Evolutionary conservation across 2,329 filamentous ascomycete genomes (phyloP), one percentile per base, ranked within the genome.

Genomic region (Fulvia fulva): DNA sequence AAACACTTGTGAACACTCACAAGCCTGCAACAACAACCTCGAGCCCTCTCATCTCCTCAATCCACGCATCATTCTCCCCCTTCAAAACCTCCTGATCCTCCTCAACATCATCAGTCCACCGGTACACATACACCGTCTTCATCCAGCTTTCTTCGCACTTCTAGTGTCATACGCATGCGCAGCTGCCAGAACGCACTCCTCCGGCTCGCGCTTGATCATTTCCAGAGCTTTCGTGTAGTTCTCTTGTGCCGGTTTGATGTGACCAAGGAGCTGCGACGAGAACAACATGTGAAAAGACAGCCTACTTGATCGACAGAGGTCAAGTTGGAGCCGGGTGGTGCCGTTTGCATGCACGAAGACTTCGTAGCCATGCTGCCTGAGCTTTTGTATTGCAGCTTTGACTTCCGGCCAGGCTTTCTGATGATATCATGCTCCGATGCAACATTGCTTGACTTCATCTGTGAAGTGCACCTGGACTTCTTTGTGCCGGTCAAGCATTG

Each of bases 281-380:
- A 83, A 79, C 1, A 84, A 62, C 74, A 80, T 78, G 59, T 82
- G 67, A 68, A 83, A 84, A 22, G 16, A 11, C 47, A 47, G 19
- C 0, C 75, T 76, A 1, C 80, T 78, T 0, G 76, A 82, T 26
- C 73, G 70, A 1, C 69, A 70, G 2, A 84, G 72, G 64, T 84
- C 80, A 2, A 84, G 75, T 62, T 84, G 82, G 0, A 84, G 71
- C 16, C 82, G 75, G 1, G 78, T 80, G 0, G 80, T 83, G 0
- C 81, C 82, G 57, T 84, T 84, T 5, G 81, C 81, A 50, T 79
- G 75, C 4, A 84, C 81, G 53, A 81, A 78, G 0, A 78, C 66
- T 32, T 70, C 69, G 23, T 57, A 66, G 7, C 57, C 55, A n/a
- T 57, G 46, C 0, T 59, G 41, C 14, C 74, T 68, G 1, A 83